Evolutionary conservation across 345 rosid species (phyloP), one percentile per base, ranked within the genome.

Genomic region (Gossypium anomalum): DNA sequence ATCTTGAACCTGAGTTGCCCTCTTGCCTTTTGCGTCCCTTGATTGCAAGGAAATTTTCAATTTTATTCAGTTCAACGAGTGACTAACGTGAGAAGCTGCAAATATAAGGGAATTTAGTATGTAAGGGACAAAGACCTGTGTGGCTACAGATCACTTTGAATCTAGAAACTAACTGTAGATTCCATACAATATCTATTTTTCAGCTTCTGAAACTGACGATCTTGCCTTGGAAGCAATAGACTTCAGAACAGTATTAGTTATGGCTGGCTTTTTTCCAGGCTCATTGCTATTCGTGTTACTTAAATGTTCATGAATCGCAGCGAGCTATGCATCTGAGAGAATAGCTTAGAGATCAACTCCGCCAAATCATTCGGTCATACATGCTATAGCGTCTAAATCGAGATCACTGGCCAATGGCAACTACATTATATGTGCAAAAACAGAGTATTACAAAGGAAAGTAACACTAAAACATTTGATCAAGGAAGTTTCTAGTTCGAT

Each of bases 281-380:
- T 80, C 80, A 4, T 69, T 76, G 72, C 75, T 74, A n/a, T 82
- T 83, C 51, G 71, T 76, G 70, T 25, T 77, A 83, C 75, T 83
- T 59, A 94, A 77, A 80, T 76, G 80, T 78, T 92, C 93, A 29
- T 92, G 97, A 78, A 92, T 97, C 49, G 95, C 97, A 3, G 91
- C 89, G 61, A 94, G 93, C 78, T 94, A 97, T 10, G 98, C 91
- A 78, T 92, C 97, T 19, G 97, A 89, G 62, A 94, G 92, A 65
- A 92, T 93, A 64, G 97, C 98, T 84, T 90, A 97, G 70, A 90
- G 93, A 80, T 94, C 98, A 71, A 97, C 98, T 78, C 98, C 97
- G 23, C 97, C 90, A 78, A 89, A 90, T 68, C 98, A 97, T 86
- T 94, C 97, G 1, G 97, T 89, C 86, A 84, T 76, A 47, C 60